phyloP scores from a whole-genome alignment of 441 rosid genomes.

The Manihot esculenta region DNA sequence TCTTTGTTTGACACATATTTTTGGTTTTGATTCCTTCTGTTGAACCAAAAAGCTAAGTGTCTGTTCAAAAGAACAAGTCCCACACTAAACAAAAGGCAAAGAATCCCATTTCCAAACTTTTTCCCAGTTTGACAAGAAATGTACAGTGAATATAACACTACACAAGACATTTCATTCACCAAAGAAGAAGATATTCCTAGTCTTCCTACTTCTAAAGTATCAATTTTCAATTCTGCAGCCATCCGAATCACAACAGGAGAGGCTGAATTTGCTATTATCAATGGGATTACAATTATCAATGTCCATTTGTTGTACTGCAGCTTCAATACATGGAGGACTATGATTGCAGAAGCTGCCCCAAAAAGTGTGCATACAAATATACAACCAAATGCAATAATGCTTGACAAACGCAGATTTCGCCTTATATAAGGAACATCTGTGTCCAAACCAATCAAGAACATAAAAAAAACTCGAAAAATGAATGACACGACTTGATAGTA shows the following conservation, averaged over 20 bases:
- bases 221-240: conserved; percentile 69
- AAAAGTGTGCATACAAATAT: conserved; percentile 36
- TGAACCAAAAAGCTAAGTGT: conserved; percentile 57
- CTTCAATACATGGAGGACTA: conserved; percentile 31
- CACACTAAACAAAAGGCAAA: conserved; percentile 27
- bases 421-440: conserved; percentile 52
- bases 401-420: conserved; percentile 45
- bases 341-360: conserved; percentile 39
- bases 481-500: conserved; percentile 50
- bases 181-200: conserved; percentile 56
- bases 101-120: conserved; percentile 33
- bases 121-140: conserved; percentile 23
- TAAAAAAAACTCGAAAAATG: conserved; percentile 55
- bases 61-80: conserved; percentile 40
- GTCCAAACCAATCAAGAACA: conserved; percentile 84
- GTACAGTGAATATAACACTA: conserved; percentile 29
- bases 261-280: conserved; percentile 65
- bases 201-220: conserved; percentile 64
- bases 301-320: conserved; percentile 21
- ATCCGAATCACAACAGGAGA: conserved; percentile 72
- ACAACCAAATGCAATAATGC: conserved; percentile 45
- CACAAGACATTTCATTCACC: conserved; percentile 57
- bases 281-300: conserved; percentile 29
- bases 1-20: conserved; percentile 62
- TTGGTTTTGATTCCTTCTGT: conserved; percentile 47